Evolutionary conservation across 2,329 filamentous ascomycete species (phyloP).

Genomic region (Truncatella angustata): DNA sequence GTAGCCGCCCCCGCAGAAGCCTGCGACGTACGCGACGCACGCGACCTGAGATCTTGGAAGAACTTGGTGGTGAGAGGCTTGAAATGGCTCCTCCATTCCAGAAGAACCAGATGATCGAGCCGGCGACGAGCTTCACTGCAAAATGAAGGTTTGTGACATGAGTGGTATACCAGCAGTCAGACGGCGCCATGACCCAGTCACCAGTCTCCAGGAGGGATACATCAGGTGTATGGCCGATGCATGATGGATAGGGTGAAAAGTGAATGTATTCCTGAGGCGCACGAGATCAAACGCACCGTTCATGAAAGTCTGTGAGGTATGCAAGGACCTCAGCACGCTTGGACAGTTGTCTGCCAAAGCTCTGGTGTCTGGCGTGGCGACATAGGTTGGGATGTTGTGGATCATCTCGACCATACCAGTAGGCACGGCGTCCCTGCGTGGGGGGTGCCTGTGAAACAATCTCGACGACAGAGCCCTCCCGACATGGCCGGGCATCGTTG

Average conservation of each 20-base stretch:
- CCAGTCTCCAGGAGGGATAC: conserved; percentile 7
- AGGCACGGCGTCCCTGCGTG: conserved; percentile 34
- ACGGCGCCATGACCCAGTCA: conserved; percentile 9
- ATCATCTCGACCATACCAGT: conserved; percentile 37
- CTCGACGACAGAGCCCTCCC: conserved; percentile 16
- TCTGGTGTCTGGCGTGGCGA: conserved; percentile 41
- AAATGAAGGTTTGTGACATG: conserved; percentile 8
- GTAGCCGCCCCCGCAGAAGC: conserved; percentile 54
- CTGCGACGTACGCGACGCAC: conserved; percentile 33
- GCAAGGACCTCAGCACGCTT: conserved; percentile 41
- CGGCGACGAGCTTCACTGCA: background rate
- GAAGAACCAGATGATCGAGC: conserved; percentile 21
- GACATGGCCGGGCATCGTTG: background rate
- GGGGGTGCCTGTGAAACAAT: conserved; percentile 35
- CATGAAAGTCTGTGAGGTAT: conserved; percentile 52
- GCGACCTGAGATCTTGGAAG: conserved; percentile 28
- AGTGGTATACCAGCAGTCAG: conserved; percentile 8
- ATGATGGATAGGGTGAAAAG: background rate
- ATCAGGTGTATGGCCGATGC: conserved; percentile 1
- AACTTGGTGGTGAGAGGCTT: conserved; percentile 35
- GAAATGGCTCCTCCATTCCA: conserved; percentile 22
- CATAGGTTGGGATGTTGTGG: conserved; percentile 43
- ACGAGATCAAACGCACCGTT: conserved; percentile 29
- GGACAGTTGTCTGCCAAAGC: conserved; percentile 47
- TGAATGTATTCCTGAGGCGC: background rate